Evolutionary conservation across 83 land plant species (phyloP).

Genomic region (Diphasiastrum complanatum): DNA sequence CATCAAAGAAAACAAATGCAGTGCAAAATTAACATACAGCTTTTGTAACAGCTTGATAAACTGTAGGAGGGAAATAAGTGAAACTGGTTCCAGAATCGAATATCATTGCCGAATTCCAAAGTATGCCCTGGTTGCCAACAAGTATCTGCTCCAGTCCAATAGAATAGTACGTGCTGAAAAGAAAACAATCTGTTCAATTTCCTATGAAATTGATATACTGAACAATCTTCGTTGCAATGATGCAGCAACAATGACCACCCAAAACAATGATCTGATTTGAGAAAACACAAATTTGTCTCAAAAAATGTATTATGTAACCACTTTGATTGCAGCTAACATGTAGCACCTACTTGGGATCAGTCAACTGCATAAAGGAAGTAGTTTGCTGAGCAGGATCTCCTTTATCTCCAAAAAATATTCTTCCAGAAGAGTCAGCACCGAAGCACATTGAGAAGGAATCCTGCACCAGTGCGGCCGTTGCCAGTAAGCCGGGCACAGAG

Average conservation of each 20-base stretch:
- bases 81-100: conserved; percentile 71
- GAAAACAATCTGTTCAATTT: too few relatives aligned
- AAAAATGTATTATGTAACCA: too few relatives aligned
- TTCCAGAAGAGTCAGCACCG: background rate
- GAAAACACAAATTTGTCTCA: too few relatives aligned
- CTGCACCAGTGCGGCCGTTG: background rate
- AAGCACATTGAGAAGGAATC: conserved; percentile 1
- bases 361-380: background rate
- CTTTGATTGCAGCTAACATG: too few relatives aligned
- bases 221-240: too few relatives aligned
- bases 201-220: too few relatives aligned
- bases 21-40: conserved; percentile 61
- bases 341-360: too few relatives aligned
- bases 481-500: background rate
- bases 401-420: conserved; percentile 7
- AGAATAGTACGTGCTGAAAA: conserved; percentile 42
- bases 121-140: conserved; percentile 33
- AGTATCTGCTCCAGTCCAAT: conserved; percentile 48
- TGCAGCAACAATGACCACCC: too few relatives aligned
- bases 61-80: conserved; percentile 51
- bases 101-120: conserved; percentile 32
- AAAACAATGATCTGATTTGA: too few relatives aligned
- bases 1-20: too few relatives aligned
- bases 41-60: conserved; percentile 35
- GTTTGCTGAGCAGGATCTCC: conserved; percentile 8